These are phyloP conservation scores for Arctostaphylos glauca DNA, from an alignment of 148 eudicot genomes.

Conservation along the genomic window DNA sequence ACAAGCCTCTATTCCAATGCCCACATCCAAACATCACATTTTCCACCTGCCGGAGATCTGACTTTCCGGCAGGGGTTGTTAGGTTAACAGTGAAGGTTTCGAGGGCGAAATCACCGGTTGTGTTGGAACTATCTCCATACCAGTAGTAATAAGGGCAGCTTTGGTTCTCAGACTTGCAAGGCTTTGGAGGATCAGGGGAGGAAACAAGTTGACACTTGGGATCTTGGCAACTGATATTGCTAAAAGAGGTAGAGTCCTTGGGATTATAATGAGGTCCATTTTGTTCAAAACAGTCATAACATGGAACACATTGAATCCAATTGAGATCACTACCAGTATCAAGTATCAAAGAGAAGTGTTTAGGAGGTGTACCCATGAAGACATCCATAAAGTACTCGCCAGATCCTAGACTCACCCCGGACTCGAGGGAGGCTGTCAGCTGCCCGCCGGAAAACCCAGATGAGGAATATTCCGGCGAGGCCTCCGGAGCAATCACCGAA, in stretches of 20 bases:
- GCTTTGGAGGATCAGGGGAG: constrained; percentile 59
- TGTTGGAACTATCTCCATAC: constrained; percentile 98
- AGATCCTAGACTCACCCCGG: constrained; percentile 94
- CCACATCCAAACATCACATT: constrained; percentile 96
- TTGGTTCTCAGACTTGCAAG: constrained; percentile 41
- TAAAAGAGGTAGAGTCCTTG: constrained; percentile 48
- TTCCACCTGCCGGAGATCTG: constrained; percentile 52
- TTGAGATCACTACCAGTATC: constrained; percentile 98
- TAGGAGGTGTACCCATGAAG: constrained; percentile 84
- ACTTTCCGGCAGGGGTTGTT: constrained; percentile 41
- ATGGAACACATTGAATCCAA: constrained; percentile 90
- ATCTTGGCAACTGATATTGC: constrained; percentile 67
- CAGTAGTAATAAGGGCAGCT: constrained; percentile 88
- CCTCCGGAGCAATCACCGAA: background rate
- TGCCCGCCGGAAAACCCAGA: constrained; percentile 35
- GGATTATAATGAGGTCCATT: constrained; percentile 73
- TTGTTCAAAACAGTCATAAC: constrained; percentile 85
- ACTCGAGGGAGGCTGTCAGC: constrained; percentile 68
- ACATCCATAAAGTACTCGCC: constrained; percentile 98
- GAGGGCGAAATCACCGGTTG: constrained; percentile 82
- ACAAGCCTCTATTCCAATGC: constrained; percentile 94
- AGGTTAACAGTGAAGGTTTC: constrained; percentile 89
- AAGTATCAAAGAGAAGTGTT: constrained; percentile 66
- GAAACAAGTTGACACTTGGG: constrained; percentile 68
- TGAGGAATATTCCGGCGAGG: constrained; percentile 17